Evolutionary conservation across 345 rosid species (phyloP).

Genomic region (Abelmoschus esculentus): DNA sequence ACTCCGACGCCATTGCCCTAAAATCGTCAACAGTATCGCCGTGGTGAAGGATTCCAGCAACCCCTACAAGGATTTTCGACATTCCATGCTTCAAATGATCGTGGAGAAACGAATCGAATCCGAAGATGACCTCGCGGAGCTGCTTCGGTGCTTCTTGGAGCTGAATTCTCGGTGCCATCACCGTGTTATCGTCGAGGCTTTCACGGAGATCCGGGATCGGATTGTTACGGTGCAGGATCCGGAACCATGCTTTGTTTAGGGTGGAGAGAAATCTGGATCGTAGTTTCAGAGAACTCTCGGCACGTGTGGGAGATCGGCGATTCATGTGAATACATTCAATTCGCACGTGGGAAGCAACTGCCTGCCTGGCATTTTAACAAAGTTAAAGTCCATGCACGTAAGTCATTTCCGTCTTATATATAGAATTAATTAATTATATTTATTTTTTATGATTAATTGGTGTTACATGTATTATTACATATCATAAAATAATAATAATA

Average conservation of each 20-base stretch:
- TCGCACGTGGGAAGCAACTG: neutral
- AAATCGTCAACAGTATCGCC: constrained; percentile 33
- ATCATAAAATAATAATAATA: too few relatives aligned
- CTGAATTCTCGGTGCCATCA: constrained; percentile 42
- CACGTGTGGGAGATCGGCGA: constrained; percentile 4
- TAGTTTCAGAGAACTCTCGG: neutral
- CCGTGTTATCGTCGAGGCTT: constrained; percentile 34
- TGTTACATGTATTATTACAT: too few relatives aligned
- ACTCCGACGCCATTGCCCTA: constrained; percentile 20
- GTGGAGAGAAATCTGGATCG: constrained; percentile 4
- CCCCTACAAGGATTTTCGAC: constrained; percentile 42
- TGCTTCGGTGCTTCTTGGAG: constrained; percentile 43
- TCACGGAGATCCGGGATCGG: constrained; percentile 38
- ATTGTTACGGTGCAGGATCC: neutral
- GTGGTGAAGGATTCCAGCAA: constrained; percentile 44
- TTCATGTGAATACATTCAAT: neutral
- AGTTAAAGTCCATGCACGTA: neutral
- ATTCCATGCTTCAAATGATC: constrained; percentile 53
- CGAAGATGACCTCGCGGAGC: constrained; percentile 35
- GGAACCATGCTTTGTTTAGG: constrained; percentile 3
- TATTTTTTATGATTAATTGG: too few relatives aligned
- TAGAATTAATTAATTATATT: too few relatives aligned
- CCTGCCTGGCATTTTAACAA: neutral
- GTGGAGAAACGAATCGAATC: constrained; percentile 40
- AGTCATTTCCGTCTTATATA: neutral